Conservation (phyloP, 148 eudicot species). For the Rhododendron henanense region DNA sequence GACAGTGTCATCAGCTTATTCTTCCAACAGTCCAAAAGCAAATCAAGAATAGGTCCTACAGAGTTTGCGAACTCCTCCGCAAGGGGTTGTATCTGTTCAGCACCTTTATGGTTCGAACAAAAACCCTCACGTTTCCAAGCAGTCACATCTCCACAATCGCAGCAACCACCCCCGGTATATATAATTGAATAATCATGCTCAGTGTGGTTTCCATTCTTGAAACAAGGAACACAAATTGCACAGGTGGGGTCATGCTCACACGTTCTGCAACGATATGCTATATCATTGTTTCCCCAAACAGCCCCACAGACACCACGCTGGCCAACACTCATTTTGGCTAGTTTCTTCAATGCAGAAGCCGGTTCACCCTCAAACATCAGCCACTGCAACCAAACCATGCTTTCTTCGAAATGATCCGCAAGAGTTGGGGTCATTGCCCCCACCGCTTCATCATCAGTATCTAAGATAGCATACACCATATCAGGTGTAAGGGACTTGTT, state of each 20-base stretch:
- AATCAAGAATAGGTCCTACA: slow-evolving; percentile 74
- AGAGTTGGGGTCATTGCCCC: slow-evolving; percentile 28
- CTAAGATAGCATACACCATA: slow-evolving; percentile 59
- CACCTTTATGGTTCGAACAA: slow-evolving; percentile 95
- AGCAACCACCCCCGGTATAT: slow-evolving; percentile 96
- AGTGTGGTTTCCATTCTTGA: slow-evolving; percentile 86
- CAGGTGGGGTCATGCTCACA: slow-evolving; percentile 99
- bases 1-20: slow-evolving; percentile 33
- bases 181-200: slow-evolving; percentile 92
- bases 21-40: slow-evolving; percentile 57
- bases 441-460: slow-evolving; percentile 55
- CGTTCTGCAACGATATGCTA: slow-evolving; percentile 90
- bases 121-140: slow-evolving; percentile 98
- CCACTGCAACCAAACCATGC: slow-evolving; percentile 88
- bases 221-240: slow-evolving; percentile 98
- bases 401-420: slow-evolving; percentile 52
- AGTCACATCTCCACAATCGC: slow-evolving; percentile 98
- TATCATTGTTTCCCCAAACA: slow-evolving; percentile 92
- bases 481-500: slow-evolving; percentile 35
- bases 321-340: slow-evolving; percentile 49
- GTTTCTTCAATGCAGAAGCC: slow-evolving; percentile 33
- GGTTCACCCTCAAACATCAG: slow-evolving; percentile 95
- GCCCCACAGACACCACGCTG: slow-evolving; percentile 96
- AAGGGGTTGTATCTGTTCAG: slow-evolving; percentile 89
- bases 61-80: slow-evolving; percentile 54